phyloP scores from a whole-genome alignment of 78 protist species.

The Planoprotostelium fungivorum region DNA sequence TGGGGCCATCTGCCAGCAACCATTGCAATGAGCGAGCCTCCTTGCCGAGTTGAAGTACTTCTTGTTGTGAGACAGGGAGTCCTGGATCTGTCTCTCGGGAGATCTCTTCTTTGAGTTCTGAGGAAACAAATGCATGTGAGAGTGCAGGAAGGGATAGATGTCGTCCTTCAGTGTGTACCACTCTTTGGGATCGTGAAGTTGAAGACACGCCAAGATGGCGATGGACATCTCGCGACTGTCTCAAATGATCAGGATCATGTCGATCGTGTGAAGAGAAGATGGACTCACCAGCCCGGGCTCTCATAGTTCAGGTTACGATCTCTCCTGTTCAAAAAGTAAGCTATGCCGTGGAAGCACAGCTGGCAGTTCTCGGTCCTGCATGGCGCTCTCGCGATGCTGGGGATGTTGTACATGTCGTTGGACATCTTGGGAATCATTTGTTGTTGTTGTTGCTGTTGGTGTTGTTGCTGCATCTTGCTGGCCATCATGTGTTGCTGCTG shows the following conservation, averaged over 20 bases:
- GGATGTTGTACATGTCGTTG: not conserved
- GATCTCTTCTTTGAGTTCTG: not conserved
- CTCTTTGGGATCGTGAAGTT: not conserved
- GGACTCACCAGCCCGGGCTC: not conserved
- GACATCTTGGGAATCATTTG: too few species aligned
- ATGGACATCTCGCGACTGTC: not conserved
- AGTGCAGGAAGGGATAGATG: not conserved
- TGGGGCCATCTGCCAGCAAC: not conserved
- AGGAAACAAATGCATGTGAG: not conserved
- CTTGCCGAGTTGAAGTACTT: not conserved
- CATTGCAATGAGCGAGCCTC: not conserved
- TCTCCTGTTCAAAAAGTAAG: not conserved
- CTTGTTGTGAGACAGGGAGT: not conserved
- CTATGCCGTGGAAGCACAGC: not conserved
- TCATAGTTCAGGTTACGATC: not conserved
- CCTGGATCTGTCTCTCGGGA: not conserved
- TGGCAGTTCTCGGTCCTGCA: not conserved
- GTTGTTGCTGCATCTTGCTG: not conserved
- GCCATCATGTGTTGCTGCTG: not conserved
- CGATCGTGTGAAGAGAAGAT: not conserved
- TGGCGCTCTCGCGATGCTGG: not conserved
- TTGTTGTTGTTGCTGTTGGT: not conserved
- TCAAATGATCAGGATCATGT: too few species aligned
- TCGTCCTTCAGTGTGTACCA: not conserved
- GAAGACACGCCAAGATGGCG: not conserved